Evolutionary conservation across 2,329 filamentous ascomycete species (phyloP).

Genomic region (Byssochlamys sp.): DNA sequence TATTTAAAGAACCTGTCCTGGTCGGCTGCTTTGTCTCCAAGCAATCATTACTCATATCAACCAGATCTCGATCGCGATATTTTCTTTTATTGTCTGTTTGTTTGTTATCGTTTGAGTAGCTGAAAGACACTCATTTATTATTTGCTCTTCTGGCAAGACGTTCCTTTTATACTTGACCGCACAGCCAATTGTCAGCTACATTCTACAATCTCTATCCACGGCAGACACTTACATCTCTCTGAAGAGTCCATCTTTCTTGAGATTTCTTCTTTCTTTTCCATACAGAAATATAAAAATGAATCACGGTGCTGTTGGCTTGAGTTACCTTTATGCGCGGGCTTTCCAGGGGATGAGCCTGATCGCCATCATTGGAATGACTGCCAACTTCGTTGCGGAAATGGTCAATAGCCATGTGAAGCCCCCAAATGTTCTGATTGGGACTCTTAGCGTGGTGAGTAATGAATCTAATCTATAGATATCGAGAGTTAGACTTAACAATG

Average conservation of each 20-base stretch:
- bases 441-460: constrained; percentile 64
- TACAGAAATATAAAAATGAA: constrained; percentile 1
- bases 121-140: not conserved
- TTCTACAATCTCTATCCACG: not conserved
- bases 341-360: constrained; percentile 65
- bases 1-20: not conserved
- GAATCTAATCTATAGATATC: not conserved
- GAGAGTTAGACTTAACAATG: not conserved
- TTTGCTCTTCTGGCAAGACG: constrained; percentile 2
- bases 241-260: not conserved
- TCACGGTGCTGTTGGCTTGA: constrained; percentile 65
- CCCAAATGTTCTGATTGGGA: constrained; percentile 65
- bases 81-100: not conserved
- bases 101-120: not conserved
- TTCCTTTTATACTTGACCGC: not conserved
- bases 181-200: not conserved
- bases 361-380: constrained; percentile 66
- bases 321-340: constrained; percentile 64
- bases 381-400: constrained; percentile 74
- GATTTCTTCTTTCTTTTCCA: not conserved
- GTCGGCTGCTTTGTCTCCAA: not conserved
- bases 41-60: not conserved
- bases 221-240: not conserved
- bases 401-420: constrained; percentile 55
- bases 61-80: not conserved